Percentiles rank a stretch among this genome's conserved stretches.
Evolutionary conservation across 805 yeast genomes (phyloP).

Genomic region (Geotrichum ghanense): DNA sequence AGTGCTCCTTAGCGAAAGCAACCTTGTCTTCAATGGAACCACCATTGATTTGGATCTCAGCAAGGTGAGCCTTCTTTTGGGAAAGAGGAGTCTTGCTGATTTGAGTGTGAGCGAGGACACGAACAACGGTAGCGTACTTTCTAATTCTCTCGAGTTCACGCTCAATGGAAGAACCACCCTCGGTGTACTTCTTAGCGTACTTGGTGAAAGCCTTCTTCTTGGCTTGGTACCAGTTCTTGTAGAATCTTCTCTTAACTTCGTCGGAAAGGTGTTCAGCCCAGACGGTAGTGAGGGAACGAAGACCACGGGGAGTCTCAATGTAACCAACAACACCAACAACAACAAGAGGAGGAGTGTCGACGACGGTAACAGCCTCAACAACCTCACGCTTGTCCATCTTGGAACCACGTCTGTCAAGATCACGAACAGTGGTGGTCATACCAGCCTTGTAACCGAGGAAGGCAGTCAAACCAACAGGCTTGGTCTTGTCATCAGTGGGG

Average conservation of each 20-base stretch:
- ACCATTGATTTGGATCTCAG: slow-evolving; percentile 99
- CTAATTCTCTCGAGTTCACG: slow-evolving; percentile 96
- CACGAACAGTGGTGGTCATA: slow-evolving; percentile 99
- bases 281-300: slow-evolving; percentile 98
- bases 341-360: slow-evolving; percentile 98
- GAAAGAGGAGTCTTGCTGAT: slow-evolving; percentile 97
- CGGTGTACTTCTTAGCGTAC: slow-evolving; percentile 97
- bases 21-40: slow-evolving; percentile 97
- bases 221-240: slow-evolving; percentile 99
- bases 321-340: slow-evolving; percentile 99
- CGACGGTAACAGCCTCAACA: slow-evolving; percentile 98
- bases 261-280: slow-evolving; percentile 99
- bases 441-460: slow-evolving; percentile 99
- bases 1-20: slow-evolving; percentile 97
- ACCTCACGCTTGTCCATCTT: slow-evolving; percentile 99
- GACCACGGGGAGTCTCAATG: slow-evolving; percentile 99
- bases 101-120: slow-evolving; percentile 99
- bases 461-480: slow-evolving; percentile 98
- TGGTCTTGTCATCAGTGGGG: slow-evolving; percentile 97
- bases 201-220: slow-evolving; percentile 99
- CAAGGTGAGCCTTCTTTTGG: slow-evolving; percentile 99
- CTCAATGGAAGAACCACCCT: slow-evolving; percentile 77
- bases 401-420: slow-evolving; percentile 99
- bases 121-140: slow-evolving; percentile 97
- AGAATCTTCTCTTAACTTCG: slow-evolving; percentile 99